These are phyloP conservation scores for Micractinium sp. DNA, from an alignment of 139 green algal species.

Conservation along the genomic window DNA sequence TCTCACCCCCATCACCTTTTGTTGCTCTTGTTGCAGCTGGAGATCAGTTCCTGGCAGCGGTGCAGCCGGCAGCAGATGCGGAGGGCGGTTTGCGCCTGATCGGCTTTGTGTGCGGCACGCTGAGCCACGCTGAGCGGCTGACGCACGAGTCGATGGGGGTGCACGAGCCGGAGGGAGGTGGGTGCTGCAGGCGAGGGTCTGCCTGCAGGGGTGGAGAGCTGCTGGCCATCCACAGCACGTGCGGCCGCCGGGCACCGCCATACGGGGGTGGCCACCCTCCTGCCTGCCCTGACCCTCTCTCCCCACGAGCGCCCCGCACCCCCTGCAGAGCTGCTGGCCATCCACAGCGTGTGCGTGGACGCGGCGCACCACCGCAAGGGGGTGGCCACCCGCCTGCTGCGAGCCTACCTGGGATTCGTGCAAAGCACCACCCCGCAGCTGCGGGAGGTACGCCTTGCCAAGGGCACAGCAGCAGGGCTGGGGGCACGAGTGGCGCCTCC, in stretches of 20 bases:
- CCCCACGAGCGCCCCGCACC: background rate
- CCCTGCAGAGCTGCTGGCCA: conserved; percentile 48
- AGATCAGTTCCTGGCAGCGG: conserved; percentile 50
- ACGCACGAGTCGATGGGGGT: conserved; percentile 71
- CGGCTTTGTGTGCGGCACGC: conserved; percentile 67
- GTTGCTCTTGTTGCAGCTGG: conserved; percentile 34
- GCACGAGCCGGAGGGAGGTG: conserved; percentile 59
- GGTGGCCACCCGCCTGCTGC: conserved; percentile 58
- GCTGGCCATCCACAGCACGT: conserved; percentile 70
- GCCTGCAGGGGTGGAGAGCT: background rate
- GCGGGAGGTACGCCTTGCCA: background rate
- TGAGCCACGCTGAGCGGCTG: conserved; percentile 43
- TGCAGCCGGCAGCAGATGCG: conserved; percentile 10
- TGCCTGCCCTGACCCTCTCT: conserved; percentile 30
- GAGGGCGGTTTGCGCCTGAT: background rate
- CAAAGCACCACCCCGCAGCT: conserved; percentile 43
- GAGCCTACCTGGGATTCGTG: conserved; percentile 57
- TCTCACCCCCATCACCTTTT: background rate
- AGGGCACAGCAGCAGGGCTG: no score
- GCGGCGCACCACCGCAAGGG: conserved; percentile 33
- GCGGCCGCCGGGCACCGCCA: conserved; percentile 30
- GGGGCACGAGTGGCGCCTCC: no score
- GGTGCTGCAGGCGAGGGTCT: background rate
- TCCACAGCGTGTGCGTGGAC: conserved; percentile 68
- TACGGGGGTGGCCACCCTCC: conserved; percentile 47